These are phyloP conservation scores for Durusdinium trenchii DNA, from an alignment of 73 alveolate species.

Conservation along the genomic window DNA sequence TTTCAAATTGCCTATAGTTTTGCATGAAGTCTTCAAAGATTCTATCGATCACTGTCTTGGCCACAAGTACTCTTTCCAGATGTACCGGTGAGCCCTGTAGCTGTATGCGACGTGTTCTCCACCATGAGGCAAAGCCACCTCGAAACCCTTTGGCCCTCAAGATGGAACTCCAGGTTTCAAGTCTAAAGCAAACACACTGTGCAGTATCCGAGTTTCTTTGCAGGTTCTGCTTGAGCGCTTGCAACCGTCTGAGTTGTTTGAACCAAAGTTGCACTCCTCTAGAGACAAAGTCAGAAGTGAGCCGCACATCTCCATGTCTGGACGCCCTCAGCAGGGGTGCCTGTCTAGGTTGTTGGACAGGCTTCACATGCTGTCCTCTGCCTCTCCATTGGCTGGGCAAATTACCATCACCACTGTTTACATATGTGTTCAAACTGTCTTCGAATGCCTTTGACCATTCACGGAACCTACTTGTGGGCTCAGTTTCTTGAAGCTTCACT, in stretches of 20 bases:
- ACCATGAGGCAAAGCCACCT: background rate
- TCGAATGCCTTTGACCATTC: too few relatives aligned
- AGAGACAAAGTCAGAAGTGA: background rate
- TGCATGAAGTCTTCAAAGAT: background rate
- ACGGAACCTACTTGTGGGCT: too few relatives aligned
- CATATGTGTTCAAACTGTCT: too few relatives aligned
- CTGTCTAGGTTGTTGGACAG: background rate
- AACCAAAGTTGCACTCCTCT: background rate
- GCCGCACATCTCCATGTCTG: background rate
- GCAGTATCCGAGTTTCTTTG: background rate
- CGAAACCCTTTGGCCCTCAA: background rate
- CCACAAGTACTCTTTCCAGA: background rate
- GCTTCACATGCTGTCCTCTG: background rate
- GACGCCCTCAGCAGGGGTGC: background rate
- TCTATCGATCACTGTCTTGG: background rate
- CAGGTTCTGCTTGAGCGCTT: background rate
- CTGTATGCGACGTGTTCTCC: background rate
- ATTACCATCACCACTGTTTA: too few relatives aligned
- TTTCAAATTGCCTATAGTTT: background rate
- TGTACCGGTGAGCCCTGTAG: background rate
- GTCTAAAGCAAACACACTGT: background rate
- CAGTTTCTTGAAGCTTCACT: too few relatives aligned
- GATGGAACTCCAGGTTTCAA: background rate
- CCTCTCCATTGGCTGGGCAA: too few relatives aligned
- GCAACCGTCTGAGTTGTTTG: background rate